Conservation (phyloP, 495 filamentous ascomycete genomes). For the Aspergillus sparsus region DNA sequence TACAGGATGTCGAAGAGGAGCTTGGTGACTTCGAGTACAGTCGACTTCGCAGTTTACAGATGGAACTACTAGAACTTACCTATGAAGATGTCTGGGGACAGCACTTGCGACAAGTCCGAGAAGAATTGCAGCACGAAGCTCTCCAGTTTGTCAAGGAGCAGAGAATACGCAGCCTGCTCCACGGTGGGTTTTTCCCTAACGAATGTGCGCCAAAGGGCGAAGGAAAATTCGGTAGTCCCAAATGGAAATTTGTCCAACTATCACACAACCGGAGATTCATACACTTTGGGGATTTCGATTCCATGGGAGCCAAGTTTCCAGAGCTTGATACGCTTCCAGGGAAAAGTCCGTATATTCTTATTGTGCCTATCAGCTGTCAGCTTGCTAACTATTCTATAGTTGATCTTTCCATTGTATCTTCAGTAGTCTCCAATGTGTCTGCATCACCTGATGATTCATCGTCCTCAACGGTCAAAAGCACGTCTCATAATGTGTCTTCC, state of each 20-base stretch:
- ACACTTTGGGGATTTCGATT: constrained; percentile 86
- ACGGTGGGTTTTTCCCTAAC: constrained; percentile 88
- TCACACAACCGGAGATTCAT: constrained; percentile 90
- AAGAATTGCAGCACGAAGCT: constrained; percentile 88
- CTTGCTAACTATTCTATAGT: constrained; percentile 47
- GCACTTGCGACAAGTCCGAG: constrained; percentile 86
- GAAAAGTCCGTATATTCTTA: constrained; percentile 57
- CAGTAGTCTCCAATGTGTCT: constrained; percentile 90
- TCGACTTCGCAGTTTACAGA: constrained; percentile 82
- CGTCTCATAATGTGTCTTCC: constrained; percentile 50
- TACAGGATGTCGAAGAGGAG: constrained; percentile 87
- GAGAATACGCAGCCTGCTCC: constrained; percentile 85
- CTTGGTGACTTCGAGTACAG: constrained; percentile 77
- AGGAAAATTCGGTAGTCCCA: constrained; percentile 40
- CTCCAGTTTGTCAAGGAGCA: constrained; percentile 96
- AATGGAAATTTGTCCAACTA: constrained; percentile 81
- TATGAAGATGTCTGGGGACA: constrained; percentile 95
- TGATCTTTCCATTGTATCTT: constrained; percentile 85
- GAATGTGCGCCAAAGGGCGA: constrained; percentile 42
- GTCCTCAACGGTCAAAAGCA: constrained; percentile 56
- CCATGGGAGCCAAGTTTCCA: constrained; percentile 63
- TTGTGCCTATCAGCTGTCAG: not conserved
- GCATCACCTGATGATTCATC: constrained; percentile 52
- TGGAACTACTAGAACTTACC: constrained; percentile 86
- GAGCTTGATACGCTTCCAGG: constrained; percentile 71